Evolutionary conservation across 2,329 filamentous ascomycete genomes (phyloP).

Genomic region (Penicillium occitanis): DNA sequence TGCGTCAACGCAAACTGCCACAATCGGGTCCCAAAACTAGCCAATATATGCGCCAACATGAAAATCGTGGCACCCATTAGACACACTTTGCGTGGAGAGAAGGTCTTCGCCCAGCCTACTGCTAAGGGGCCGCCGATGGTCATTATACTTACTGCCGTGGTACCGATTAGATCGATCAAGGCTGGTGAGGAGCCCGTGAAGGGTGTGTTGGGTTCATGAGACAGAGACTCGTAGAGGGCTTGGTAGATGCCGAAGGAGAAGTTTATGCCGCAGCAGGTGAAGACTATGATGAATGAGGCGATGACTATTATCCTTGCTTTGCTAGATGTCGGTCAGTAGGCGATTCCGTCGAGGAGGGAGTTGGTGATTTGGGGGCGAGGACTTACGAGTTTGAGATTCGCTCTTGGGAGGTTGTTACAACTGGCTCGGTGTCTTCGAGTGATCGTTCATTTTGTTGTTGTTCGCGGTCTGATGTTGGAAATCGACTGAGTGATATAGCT

Average conservation of each 20-base stretch:
- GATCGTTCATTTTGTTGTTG: background rate
- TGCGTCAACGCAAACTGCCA: conserved; percentile 38
- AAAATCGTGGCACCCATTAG: conserved; percentile 33
- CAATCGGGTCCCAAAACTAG: conserved; percentile 35
- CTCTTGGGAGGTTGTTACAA: background rate
- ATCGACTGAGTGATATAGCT: background rate
- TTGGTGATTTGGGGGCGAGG: background rate
- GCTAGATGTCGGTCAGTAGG: background rate
- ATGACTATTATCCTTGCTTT: conserved; percentile 9
- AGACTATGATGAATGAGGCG: conserved; percentile 30
- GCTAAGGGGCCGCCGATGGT: conserved; percentile 37
- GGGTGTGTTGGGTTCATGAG: conserved; percentile 29
- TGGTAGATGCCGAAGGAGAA: conserved; percentile 46
- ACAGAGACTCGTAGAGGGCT: conserved; percentile 39
- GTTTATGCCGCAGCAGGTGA: conserved; percentile 39
- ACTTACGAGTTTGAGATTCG: background rate
- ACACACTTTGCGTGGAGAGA: conserved; percentile 32
- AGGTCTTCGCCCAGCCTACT: conserved; percentile 37
- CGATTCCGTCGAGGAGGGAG: background rate
- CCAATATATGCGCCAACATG: conserved; percentile 30
- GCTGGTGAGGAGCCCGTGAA: conserved; percentile 40
- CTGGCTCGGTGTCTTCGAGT: background rate
- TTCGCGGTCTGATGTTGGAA: background rate
- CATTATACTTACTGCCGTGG: conserved; percentile 39
- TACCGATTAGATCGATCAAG: conserved; percentile 42